These are phyloP conservation scores for Candida wancherniae DNA, from an alignment of 805 yeast species.

Conservation along the genomic window DNA sequence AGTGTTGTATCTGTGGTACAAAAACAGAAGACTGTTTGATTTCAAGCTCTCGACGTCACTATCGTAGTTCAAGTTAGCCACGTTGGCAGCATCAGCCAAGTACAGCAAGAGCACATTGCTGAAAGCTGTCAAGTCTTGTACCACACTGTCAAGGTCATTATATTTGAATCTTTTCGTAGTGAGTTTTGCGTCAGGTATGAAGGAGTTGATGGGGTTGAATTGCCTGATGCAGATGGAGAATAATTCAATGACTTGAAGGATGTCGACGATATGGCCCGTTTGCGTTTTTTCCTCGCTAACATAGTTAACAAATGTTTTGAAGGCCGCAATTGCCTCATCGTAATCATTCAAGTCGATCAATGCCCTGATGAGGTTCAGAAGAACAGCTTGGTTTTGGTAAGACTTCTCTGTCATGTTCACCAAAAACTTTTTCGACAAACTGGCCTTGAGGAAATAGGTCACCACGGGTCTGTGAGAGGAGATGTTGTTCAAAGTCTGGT, in stretches of 20 bases:
- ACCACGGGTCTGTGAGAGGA: constrained; percentile 12
- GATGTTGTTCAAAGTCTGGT: constrained; percentile 24
- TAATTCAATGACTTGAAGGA: constrained; percentile 30
- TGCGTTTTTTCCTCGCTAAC: constrained; percentile 30
- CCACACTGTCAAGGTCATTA: constrained; percentile 20
- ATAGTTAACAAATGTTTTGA: constrained; percentile 33
- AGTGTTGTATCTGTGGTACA: constrained; percentile 31
- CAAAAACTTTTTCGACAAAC: constrained; percentile 26
- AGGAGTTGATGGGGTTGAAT: constrained; percentile 35
- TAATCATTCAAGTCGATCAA: constrained; percentile 32
- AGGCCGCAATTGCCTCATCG: constrained; percentile 42
- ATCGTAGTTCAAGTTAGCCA: constrained; percentile 28
- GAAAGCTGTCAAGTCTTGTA: constrained; percentile 17
- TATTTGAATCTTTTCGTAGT: constrained; percentile 21
- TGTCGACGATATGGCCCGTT: constrained; percentile 27
- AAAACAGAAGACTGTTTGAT: constrained; percentile 26
- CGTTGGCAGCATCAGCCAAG: constrained; percentile 19
- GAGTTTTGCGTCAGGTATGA: constrained; percentile 13
- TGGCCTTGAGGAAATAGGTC: constrained; percentile 19
- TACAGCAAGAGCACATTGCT: constrained; percentile 20
- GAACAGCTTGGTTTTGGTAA: constrained; percentile 34
- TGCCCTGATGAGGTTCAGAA: constrained; percentile 27
- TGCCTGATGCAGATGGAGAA: constrained; percentile 28
- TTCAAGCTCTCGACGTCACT: constrained; percentile 11
- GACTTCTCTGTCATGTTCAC: constrained; percentile 28